Base-by-base conservation (phyloP, 2,329 filamentous ascomycete species). In the Colletotrichum gigasporum region DNA sequence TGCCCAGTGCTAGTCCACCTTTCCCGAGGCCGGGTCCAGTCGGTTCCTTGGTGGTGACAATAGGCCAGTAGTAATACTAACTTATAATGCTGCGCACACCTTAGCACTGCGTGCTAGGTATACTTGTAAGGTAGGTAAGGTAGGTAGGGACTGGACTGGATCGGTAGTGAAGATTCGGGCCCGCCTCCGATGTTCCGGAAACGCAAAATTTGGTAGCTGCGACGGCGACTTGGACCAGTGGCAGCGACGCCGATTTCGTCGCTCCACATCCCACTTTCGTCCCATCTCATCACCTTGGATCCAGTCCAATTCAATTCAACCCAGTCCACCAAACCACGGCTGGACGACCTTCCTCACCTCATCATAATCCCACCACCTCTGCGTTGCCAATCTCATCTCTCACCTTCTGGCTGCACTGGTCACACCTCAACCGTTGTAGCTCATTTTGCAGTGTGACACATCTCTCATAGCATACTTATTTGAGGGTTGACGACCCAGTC, bases 191-290 rank as follows among this genome's bases (percentile, higher is more conserved):
- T 55, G n/a, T 55, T 62, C 62, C 62, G 62, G 56, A 50, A 65
- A 48, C 62, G 62, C 62, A 62, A 62, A 55, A 22, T 50, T 48
- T 44, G 62, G 56, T 55, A 16, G 50, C 56, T 62, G 62, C 34
- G 44, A 42, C 56, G 54, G 62, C 34, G 44, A 52, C 51, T 63
- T 52, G 51, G 30, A 52, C 58, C 52, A 51, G 51, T 51, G 44
- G 57, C 58, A 59, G 51, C 58, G 44, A 58, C 58, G 63, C 63
- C 63, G 63, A 65, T 65, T 63, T 65, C 63, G 63, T 65, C 63
- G 58, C 63, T 52, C 62, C 52, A 65, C 59, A 56, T 65, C 63
- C 58, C 58, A 65, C 59, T 52, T 63, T 53, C 59, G 52, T 62
- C 62, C 62, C 56, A 65, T 44, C 62, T 51, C 35, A 57, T 51